Conservation (phyloP, 192 early-diverging fungal species). For the Backusella australiensis region DNA sequence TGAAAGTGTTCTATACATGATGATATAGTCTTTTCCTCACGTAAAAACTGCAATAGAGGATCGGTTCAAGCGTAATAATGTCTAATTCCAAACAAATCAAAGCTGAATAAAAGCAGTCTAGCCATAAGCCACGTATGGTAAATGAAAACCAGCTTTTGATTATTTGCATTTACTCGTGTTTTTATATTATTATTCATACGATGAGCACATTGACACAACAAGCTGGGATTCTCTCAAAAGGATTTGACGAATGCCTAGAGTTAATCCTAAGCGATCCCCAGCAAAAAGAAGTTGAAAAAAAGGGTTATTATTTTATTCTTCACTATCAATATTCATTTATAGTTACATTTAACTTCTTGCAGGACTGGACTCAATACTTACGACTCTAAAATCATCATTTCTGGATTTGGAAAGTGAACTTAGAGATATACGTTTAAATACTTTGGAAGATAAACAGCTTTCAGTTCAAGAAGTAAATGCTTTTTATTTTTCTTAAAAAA, state of each 20-base stretch:
- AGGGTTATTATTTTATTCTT: background rate
- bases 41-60: too few relatives aligned
- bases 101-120: too few relatives aligned
- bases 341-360: background rate
- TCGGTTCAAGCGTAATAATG: too few relatives aligned
- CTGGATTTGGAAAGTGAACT: background rate
- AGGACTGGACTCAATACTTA: slow-evolving; percentile 3
- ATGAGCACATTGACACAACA: background rate
- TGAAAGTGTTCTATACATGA: too few relatives aligned
- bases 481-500: background rate
- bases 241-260: background rate
- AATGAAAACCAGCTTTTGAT: too few relatives aligned
- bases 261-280: background rate
- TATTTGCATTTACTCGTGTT: too few relatives aligned
- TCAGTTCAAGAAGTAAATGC: background rate
- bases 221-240: background rate
- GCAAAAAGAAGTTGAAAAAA: background rate
- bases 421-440: background rate
- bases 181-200: background rate
- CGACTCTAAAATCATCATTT: background rate
- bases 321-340: background rate
- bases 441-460: background rate
- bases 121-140: too few relatives aligned
- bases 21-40: too few relatives aligned
- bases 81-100: too few relatives aligned